phyloP scores from a whole-genome alignment of 441 rosid genomes.

The Capsella rubella region DNA sequence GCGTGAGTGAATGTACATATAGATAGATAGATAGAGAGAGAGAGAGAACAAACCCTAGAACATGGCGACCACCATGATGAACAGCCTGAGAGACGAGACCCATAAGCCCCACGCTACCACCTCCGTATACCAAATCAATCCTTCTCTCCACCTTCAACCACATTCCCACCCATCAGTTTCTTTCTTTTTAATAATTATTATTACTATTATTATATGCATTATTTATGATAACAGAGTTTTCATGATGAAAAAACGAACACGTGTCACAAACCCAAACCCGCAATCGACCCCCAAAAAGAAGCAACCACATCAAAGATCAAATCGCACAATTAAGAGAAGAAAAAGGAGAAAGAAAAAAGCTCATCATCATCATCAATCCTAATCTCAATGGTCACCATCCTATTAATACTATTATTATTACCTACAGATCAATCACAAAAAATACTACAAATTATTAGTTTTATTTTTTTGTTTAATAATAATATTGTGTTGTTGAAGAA shows the following conservation, averaged over 20 bases:
- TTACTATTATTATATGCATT: constrained; percentile 8
- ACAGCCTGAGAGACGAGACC: constrained; percentile 98
- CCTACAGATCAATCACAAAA: constrained; percentile 39
- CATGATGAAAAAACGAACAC: constrained; percentile 43
- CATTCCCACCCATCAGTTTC: constrained; percentile 53
- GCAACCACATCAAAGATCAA: constrained; percentile 43
- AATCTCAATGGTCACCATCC: constrained; percentile 51
- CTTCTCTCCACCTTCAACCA: constrained; percentile 87
- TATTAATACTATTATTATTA: constrained; percentile 40
- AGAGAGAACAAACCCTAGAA: constrained; percentile 79
- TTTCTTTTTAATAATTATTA: constrained; percentile 18
- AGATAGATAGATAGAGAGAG: constrained; percentile 1
- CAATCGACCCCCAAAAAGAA: constrained; percentile 31
- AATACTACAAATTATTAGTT: constrained; percentile 15
- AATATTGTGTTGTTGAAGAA: constrained; percentile 30
- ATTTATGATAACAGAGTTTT: constrained; percentile 27
- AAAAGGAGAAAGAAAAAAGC: constrained; percentile 29
- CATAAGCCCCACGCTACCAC: constrained; percentile 99
- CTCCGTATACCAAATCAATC: constrained; percentile 98
- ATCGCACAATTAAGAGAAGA: constrained; percentile 38
- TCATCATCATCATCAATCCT: constrained; percentile 52
- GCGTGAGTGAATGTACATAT: not conserved
- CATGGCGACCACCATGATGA: constrained; percentile 99
- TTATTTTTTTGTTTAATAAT: not conserved
- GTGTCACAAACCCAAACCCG: constrained; percentile 48